Base-by-base conservation (phyloP, 1,284 basidiomycete species). In the Cystobasidium pallidum region DNA sequence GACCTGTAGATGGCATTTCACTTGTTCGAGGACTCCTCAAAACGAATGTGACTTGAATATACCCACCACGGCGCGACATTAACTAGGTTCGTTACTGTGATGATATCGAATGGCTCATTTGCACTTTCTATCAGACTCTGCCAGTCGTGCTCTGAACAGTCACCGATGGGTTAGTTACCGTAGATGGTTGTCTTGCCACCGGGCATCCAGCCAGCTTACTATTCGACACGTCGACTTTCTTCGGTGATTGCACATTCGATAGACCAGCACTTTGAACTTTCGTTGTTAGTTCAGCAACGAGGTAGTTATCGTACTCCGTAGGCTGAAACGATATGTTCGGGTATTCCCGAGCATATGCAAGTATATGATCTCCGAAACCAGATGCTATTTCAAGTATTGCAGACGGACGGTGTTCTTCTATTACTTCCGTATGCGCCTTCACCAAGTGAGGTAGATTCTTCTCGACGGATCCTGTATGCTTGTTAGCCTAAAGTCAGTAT, bases 51-150 rank as follows among this genome's bases (percentile, higher is more conserved):
- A n/a, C n/a, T n/a, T n/a, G n/a, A 32, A 8, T 36, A 13, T 34
- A 28, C 61, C 58, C 13, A 72, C 71, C 71, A 73, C 2, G 71
- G 71, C n/a, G 71, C 36, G 19, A 73, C 63, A 52, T 73, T 66
- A 32, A 73, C 30, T 32, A 73, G 49, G 36, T 73, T 73, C 10
- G 63, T 66, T 6, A 59, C 64, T 10, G 47, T 62, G 8, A 66
- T 41, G 10, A 73, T 2, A 39, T 66, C 71, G 47, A 66, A 73
- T 6, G 64, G 64, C 24, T 15, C n/a, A 24, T 11, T 32, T 21
- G 6, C 32, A 7, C 19, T n/a, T 11, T n/a, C n/a, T 26, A 41
- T 36, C 47, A 71, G 15, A 2, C 11, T 26, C 3, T 63, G 28
- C 68, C 68, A 71, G 61, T 71, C 67, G 6, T 36, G 41, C 28